Percentiles rank a stretch among this genome's conserved stretches.
Evolutionary conservation across 2,329 filamentous ascomycete species (phyloP).

Genomic region (Tolypocladium guangdongense): DNA sequence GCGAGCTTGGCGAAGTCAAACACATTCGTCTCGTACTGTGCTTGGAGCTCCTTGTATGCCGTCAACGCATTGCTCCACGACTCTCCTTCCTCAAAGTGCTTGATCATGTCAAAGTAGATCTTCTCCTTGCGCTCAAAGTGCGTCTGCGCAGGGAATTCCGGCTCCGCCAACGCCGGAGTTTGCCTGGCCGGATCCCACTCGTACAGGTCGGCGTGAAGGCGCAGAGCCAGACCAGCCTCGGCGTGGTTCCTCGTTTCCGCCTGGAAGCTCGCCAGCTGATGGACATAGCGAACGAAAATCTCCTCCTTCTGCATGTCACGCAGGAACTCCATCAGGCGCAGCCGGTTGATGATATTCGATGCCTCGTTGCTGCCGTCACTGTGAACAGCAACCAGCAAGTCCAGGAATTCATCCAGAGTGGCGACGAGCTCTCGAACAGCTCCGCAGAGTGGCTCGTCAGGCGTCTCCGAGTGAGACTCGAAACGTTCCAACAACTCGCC

Average conservation of each 20-base stretch:
- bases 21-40: slow-evolving; percentile 80
- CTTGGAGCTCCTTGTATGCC: slow-evolving; percentile 81
- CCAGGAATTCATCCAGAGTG: slow-evolving; percentile 82
- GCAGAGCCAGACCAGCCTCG: slow-evolving; percentile 79
- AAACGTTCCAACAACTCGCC: slow-evolving; percentile 76
- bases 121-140: slow-evolving; percentile 88
- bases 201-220: slow-evolving; percentile 85
- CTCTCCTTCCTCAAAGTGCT: slow-evolving; percentile 86
- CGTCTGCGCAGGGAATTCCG: slow-evolving; percentile 69
- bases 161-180: slow-evolving; percentile 58
- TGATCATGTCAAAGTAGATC: slow-evolving; percentile 90
- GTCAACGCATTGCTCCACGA: slow-evolving; percentile 83
- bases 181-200: slow-evolving; percentile 71
- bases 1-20: slow-evolving; percentile 92
- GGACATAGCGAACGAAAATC: slow-evolving; percentile 91
- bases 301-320: slow-evolving; percentile 96
- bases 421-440: slow-evolving; percentile 70
- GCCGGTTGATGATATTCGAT: slow-evolving; percentile 73
- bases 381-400: slow-evolving; percentile 83
- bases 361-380: slow-evolving; percentile 64
- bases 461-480: slow-evolving; percentile 52
- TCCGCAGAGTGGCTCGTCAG: slow-evolving; percentile 62
- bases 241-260: slow-evolving; percentile 65
- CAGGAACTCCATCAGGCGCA: slow-evolving; percentile 90
- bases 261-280: slow-evolving; percentile 76